A percentile compares a stretch with the other conserved stretches of the same genome.
Evolutionary conservation across 257 asterid species (phyloP).

Genomic region (Solanum lycopersicoides): DNA sequence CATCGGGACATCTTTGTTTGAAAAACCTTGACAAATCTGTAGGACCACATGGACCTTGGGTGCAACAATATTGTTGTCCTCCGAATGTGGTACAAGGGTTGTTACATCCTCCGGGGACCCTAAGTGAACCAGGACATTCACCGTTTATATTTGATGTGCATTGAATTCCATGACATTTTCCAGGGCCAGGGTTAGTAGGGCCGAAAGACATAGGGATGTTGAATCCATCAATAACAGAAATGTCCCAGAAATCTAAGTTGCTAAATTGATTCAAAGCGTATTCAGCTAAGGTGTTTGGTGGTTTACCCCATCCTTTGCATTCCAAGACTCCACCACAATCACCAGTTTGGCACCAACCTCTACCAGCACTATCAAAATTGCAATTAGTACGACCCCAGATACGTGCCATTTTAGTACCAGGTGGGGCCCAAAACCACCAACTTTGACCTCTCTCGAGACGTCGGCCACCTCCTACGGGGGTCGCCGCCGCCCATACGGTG

Average conservation of each 20-base stretch:
- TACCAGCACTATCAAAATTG: constrained; percentile 37
- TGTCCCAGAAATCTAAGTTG: constrained; percentile 36
- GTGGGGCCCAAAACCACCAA: constrained; percentile 16
- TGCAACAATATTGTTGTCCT: constrained; percentile 30
- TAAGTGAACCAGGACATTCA: constrained; percentile 28
- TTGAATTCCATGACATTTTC: constrained; percentile 18
- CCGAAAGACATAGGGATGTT: constrained; percentile 49
- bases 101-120: constrained; percentile 34
- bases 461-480: constrained; percentile 9
- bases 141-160: constrained; percentile 27
- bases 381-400: constrained; percentile 71
- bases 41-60: constrained; percentile 16
- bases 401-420: constrained; percentile 15
- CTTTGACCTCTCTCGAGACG: constrained; percentile 20
- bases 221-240: constrained; percentile 45
- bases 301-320: constrained; percentile 30
- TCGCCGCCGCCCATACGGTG: constrained; percentile 29
- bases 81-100: constrained; percentile 32
- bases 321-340: constrained; percentile 44
- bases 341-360: constrained; percentile 48
- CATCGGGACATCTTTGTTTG: constrained; percentile 37
- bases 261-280: constrained; percentile 40
- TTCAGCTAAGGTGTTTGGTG: constrained; percentile 48
- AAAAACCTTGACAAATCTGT: constrained; percentile 28
- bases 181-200: neutral